phyloP scores from a whole-genome alignment of 768 basidiomycete species.

The Lanmaoa rubissima region DNA sequence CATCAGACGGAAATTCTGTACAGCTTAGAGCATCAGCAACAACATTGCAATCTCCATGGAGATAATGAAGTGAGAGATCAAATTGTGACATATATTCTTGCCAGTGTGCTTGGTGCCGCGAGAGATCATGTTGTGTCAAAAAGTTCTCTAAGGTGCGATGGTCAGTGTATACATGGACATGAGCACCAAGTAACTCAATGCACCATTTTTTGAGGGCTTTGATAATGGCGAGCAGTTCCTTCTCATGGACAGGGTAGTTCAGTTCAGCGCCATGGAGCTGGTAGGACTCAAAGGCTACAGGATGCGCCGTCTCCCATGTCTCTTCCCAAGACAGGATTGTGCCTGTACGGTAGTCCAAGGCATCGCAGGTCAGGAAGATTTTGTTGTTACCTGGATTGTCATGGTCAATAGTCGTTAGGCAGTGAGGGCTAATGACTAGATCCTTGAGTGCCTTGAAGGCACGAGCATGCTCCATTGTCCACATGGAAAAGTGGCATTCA shows the following conservation, averaged over 20 bases:
- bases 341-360: too few species aligned
- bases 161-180: conserved; percentile 26
- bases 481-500: too few species aligned
- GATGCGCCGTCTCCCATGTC: too few species aligned
- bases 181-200: conserved; percentile 6
- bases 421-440: too few species aligned
- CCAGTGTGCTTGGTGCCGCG: conserved; percentile 33
- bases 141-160: conserved; percentile 25
- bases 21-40: background rate
- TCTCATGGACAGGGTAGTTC: conserved; percentile 34
- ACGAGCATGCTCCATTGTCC: too few species aligned
- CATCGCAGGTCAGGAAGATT: too few species aligned
- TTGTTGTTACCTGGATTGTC: too few species aligned
- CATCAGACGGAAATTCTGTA: too few species aligned
- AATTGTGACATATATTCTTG: conserved; percentile 38
- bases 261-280: background rate
- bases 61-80: conserved; percentile 18
- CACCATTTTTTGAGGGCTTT: conserved; percentile 20
- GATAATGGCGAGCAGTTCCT: conserved; percentile 28
- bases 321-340: too few species aligned
- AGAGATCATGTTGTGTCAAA: background rate
- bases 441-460: too few species aligned
- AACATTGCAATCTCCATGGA: conserved; percentile 28
- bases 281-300: too few species aligned
- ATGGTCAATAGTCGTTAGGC: too few species aligned